These are phyloP conservation scores for Cyberlindnera petersonii DNA, from an alignment of 805 yeast species.

Conservation along the genomic window DNA sequence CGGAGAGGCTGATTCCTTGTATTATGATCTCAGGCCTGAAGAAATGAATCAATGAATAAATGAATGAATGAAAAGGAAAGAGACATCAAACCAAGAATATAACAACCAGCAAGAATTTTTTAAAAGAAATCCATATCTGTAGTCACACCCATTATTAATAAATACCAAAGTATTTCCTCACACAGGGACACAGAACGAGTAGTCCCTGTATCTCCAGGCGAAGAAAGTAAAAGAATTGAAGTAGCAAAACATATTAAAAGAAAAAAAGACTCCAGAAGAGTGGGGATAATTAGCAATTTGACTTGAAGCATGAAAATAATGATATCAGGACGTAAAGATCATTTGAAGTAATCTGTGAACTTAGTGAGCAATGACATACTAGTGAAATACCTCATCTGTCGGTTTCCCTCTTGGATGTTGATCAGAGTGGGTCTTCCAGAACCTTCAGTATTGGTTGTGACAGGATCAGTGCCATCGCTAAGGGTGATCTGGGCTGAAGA, in stretches of 20 bases:
- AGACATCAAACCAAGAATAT: too few relatives aligned
- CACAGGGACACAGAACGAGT: neutral
- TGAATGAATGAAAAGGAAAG: too few relatives aligned
- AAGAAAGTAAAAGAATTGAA: neutral
- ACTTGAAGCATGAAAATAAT: too few relatives aligned
- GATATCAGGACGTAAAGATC: neutral
- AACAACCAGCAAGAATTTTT: too few relatives aligned
- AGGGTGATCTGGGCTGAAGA: slow-evolving; percentile 24
- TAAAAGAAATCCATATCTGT: too few relatives aligned
- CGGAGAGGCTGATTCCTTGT: too few relatives aligned
- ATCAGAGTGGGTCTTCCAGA: slow-evolving; percentile 8
- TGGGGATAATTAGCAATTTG: too few relatives aligned
- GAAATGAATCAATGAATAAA: too few relatives aligned
- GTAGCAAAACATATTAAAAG: slow-evolving; percentile 1
- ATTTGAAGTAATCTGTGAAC: slow-evolving; percentile 26
- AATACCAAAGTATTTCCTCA: too few relatives aligned
- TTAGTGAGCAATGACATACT: slow-evolving; percentile 26
- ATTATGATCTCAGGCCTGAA: too few relatives aligned
- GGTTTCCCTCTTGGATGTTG: slow-evolving; percentile 18
- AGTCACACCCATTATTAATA: too few relatives aligned
- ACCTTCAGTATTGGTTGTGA: neutral
- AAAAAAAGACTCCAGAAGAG: too few relatives aligned
- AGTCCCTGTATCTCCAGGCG: neutral
- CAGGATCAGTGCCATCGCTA: slow-evolving; percentile 7
- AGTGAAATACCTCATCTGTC: slow-evolving; percentile 23